Percentiles rank a stretch among this genome's conserved stretches.
phyloP scores from a whole-genome alignment of 2,329 filamentous ascomycete genomes.

The Microdochium nivale region DNA sequence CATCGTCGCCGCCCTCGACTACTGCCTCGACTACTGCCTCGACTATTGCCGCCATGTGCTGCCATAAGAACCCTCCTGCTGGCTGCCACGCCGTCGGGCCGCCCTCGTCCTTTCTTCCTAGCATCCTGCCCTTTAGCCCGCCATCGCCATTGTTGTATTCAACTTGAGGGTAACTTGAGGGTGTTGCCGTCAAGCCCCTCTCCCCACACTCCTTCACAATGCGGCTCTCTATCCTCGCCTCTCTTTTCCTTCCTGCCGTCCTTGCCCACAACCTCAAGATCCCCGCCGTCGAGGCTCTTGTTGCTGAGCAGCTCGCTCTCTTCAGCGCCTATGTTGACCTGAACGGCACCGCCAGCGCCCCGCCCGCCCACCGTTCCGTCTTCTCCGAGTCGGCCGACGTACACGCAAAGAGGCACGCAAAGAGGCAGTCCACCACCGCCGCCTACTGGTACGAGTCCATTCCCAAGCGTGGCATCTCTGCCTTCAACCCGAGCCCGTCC shows the following conservation, averaged over 20 bases:
- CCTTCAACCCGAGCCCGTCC: constrained; percentile 19
- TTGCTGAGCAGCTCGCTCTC: not conserved
- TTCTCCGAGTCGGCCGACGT: not conserved
- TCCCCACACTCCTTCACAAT: not conserved
- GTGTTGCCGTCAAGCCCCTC: not conserved
- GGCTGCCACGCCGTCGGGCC: too few relatives aligned
- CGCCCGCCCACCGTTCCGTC: not conserved
- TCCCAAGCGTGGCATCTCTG: constrained; percentile 21
- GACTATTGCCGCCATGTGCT: too few relatives aligned
- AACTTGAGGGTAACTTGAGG: constrained; percentile 1
- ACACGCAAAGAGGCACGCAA: not conserved
- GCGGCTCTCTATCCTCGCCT: not conserved
- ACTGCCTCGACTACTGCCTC: too few relatives aligned
- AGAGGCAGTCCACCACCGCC: not conserved
- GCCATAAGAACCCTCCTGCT: too few relatives aligned
- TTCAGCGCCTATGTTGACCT: not conserved
- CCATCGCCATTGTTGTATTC: not conserved
- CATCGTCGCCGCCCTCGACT: too few relatives aligned
- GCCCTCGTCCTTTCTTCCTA: too few relatives aligned
- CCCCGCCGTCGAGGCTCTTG: not conserved
- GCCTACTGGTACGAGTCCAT: constrained; percentile 22
- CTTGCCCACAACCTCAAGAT: constrained; percentile 1
- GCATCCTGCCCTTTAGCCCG: not conserved
- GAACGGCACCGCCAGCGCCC: not conserved
- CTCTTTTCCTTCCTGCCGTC: not conserved